Base-by-base conservation (phyloP, 2,329 filamentous ascomycete genomes). In the Achaetomium macrosporum region DNA sequence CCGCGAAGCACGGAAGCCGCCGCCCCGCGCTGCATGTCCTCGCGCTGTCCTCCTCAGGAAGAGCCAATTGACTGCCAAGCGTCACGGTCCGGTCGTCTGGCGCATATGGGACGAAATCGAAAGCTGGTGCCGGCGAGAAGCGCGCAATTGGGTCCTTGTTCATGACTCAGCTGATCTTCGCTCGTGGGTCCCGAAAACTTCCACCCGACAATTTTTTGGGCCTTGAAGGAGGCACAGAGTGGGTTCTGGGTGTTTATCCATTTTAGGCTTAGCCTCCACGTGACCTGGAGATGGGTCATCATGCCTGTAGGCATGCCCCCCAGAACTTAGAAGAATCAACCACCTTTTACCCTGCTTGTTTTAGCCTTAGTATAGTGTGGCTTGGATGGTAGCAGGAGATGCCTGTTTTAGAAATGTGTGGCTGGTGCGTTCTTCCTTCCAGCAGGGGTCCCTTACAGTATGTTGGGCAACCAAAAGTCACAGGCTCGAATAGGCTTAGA, bases 11-110 rank as follows among this genome's bases (percentile, higher is more conserved):
- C 68, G 62, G 73, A 73, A 67, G 77, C 74, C 71, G 77, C 74
- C 56, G 73, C 70, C 67, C 73, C 76, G 67, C 81, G 73, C 70
- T 74, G 78, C 78, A 83, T 83, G 59, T 58, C 57, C 54, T 46
- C 57, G 56, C 58, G 63, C 58, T 59, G 51, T 60, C 47, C 47
- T 60, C 56, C 60, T 59, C 59, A 49, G 51, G 47, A 61, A 59
- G 55, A 56, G 57, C 65, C 65, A 69, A 70, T 70, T 67, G 61
- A 57, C 54, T 56, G 56, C 59, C 49, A 51, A 46, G 45, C 42
- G 50, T 59, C 55, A 54, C 37, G 20, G 19, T 30, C 44, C 42
- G 49, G 43, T 47, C 40, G 41, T 52, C 43, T 51, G 44, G 29
- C 19, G 57, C 57, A 60, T 61, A 30, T 44, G 51, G 46, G 30